phyloP scores from a whole-genome alignment of 805 yeast genomes.

The Jamesozyma gamospora region DNA sequence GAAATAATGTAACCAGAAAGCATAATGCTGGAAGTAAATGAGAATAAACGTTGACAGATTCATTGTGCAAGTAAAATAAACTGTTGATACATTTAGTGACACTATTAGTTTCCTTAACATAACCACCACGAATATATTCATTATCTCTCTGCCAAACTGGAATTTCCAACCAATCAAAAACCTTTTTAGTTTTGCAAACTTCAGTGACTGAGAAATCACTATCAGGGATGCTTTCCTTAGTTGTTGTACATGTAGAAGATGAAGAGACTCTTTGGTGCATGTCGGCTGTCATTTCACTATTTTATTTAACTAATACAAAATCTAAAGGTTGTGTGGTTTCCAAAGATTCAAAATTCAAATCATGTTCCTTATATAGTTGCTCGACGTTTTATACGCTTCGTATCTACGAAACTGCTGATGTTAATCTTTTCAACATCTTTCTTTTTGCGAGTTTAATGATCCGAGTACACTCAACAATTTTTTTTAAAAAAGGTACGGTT shows the following conservation, averaged over 20 bases:
- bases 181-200: conserved; percentile 5
- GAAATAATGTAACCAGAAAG: conserved; percentile 15
- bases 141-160: conserved; percentile 71
- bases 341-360: too few species aligned
- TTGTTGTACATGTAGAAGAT: background rate
- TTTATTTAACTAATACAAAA: too few species aligned
- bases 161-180: conserved; percentile 37
- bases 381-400: too few species aligned
- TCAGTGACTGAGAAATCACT: background rate
- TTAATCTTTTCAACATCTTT: too few species aligned
- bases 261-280: background rate
- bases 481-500: too few species aligned
- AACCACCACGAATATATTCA: conserved; percentile 52
- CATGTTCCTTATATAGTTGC: too few species aligned
- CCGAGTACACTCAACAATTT: too few species aligned
- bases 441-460: too few species aligned
- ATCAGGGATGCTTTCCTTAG: too few species aligned
- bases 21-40: conserved; percentile 41
- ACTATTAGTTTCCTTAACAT: conserved; percentile 47
- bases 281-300: background rate
- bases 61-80: conserved; percentile 55
- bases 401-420: too few species aligned
- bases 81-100: conserved; percentile 37
- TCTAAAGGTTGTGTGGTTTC: too few species aligned
- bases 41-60: conserved; percentile 60